phyloP scores from a whole-genome alignment of 2,329 filamentous ascomycete genomes.

The Alternaria rosae region DNA sequence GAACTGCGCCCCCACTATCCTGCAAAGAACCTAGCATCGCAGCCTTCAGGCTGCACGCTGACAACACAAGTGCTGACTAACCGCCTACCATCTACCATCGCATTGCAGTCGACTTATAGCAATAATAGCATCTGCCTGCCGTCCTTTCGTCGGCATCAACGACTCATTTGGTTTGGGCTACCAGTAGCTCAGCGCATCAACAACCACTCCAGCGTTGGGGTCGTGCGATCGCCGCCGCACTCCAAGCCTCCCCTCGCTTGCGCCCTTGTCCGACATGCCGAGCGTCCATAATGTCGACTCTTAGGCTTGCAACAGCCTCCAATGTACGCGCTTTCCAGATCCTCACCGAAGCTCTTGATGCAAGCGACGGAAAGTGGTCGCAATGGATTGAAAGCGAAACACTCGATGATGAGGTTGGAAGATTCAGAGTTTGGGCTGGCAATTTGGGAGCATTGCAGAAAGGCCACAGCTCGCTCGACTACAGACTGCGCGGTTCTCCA shows the following conservation, averaged over 20 bases:
- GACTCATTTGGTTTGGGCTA: neutral
- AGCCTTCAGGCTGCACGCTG: neutral
- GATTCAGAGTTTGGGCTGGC: constrained; percentile 47
- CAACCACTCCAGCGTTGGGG: neutral
- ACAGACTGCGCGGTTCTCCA: constrained; percentile 48
- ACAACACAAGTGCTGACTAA: constrained; percentile 1
- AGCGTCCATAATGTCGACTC: constrained; percentile 24
- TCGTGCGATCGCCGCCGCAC: neutral
- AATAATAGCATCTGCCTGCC: constrained; percentile 2
- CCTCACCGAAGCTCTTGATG: constrained; percentile 28
- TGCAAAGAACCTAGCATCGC: constrained; percentile 13
- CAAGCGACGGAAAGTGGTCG: constrained; percentile 18
- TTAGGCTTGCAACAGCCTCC: constrained; percentile 40
- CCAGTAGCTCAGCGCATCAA: neutral
- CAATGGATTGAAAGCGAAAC: constrained; percentile 35
- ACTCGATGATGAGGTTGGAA: constrained; percentile 48
- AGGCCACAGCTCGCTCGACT: constrained; percentile 48
- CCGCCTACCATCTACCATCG: neutral
- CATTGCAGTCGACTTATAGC: constrained; percentile 3
- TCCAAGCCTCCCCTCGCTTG: neutral
- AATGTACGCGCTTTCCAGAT: constrained; percentile 41
- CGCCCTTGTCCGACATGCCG: constrained; percentile 20
- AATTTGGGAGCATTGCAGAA: constrained; percentile 48
- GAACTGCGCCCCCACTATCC: constrained; percentile 16
- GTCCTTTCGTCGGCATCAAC: neutral